A percentile compares a stretch with the other conserved stretches of the same genome.
Conservation (phyloP, 306 rosid species). For the Dryas drummondii region DNA sequence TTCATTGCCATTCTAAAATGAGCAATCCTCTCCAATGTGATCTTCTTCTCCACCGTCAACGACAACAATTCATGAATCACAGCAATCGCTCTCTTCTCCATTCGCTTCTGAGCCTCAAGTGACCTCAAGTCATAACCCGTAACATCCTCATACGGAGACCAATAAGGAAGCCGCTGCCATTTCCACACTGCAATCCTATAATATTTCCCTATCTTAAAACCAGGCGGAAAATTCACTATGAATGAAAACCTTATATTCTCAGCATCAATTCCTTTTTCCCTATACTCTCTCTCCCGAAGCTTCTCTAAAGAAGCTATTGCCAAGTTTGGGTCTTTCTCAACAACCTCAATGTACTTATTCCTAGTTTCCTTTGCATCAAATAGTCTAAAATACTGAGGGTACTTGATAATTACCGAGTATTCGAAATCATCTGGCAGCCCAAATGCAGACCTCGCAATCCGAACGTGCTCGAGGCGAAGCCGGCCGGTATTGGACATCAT, state of each 20-base stretch:
- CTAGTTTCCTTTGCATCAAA: conserved; percentile 76
- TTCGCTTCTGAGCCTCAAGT: conserved; percentile 77
- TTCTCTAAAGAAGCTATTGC: conserved; percentile 62
- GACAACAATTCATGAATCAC: conserved; percentile 75
- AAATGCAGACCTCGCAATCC: conserved; percentile 63
- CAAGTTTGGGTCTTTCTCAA: conserved; percentile 51
- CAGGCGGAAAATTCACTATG: conserved; percentile 74
- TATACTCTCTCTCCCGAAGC: conserved; percentile 74
- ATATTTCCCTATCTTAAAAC: conserved; percentile 89
- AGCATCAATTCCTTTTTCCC: conserved; percentile 70
- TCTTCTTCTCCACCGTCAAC: conserved; percentile 84
- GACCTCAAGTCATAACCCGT: conserved; percentile 81
- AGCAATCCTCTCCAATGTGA: conserved; percentile 80
- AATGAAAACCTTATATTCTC: conserved; percentile 78
- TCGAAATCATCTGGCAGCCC: conserved; percentile 90
- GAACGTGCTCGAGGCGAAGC: conserved; percentile 77
- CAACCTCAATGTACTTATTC: conserved; percentile 70
- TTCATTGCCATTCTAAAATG: conserved; percentile 78
- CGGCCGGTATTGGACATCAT: conserved; percentile 70
- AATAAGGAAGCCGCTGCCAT: conserved; percentile 88
- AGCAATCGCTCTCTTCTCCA: conserved; percentile 86
- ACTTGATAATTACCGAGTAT: conserved; percentile 59
- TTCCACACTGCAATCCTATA: conserved; percentile 81
- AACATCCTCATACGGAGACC: conserved; percentile 89
- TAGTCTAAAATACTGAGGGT: conserved; percentile 64